phyloP scores from a whole-genome alignment of 2,329 filamentous ascomycete species.

The Clarireedia sp. region DNA sequence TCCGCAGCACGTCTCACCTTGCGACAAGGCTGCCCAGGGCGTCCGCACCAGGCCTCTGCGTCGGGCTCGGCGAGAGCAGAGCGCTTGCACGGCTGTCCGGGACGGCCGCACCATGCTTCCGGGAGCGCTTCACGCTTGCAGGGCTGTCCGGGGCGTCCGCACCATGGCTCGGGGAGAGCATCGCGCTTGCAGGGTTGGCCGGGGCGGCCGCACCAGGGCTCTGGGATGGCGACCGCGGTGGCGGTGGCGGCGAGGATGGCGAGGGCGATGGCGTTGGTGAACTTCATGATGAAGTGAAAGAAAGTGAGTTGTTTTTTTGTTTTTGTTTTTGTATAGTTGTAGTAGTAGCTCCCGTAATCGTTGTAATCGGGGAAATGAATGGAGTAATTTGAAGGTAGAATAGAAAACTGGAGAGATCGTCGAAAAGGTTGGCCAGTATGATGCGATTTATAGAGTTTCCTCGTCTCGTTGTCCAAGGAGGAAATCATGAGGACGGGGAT shows the following conservation, averaged over 20 bases:
- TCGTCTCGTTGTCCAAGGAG: no score
- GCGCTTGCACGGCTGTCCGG: constrained; percentile 7
- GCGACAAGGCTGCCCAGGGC: constrained; percentile 4
- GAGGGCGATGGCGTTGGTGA: constrained; percentile 8
- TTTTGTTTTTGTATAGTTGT: neutral
- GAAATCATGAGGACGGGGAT: no score
- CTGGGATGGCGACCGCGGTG: constrained; percentile 3
- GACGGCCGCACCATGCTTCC: constrained; percentile 15
- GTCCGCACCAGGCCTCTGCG: constrained; percentile 3
- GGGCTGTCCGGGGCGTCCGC: constrained; percentile 4
- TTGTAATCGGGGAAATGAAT: no score
- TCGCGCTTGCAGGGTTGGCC: constrained; percentile 6
- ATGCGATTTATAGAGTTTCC: no score
- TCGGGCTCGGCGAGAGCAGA: neutral
- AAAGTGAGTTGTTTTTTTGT: neutral
- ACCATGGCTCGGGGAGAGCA: neutral
- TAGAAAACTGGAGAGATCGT: neutral
- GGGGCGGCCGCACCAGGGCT: constrained; percentile 6
- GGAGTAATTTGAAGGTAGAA: neutral
- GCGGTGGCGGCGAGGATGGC: constrained; percentile 9
- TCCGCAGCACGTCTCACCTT: constrained; percentile 7
- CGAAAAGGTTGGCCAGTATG: neutral
- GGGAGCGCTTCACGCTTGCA: constrained; percentile 12
- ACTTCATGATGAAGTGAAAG: constrained; percentile 6
- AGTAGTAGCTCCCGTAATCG: no score